These are phyloP conservation scores for Beauveria australis DNA, from an alignment of 2,329 filamentous ascomycete genomes.

Conservation along the genomic window DNA sequence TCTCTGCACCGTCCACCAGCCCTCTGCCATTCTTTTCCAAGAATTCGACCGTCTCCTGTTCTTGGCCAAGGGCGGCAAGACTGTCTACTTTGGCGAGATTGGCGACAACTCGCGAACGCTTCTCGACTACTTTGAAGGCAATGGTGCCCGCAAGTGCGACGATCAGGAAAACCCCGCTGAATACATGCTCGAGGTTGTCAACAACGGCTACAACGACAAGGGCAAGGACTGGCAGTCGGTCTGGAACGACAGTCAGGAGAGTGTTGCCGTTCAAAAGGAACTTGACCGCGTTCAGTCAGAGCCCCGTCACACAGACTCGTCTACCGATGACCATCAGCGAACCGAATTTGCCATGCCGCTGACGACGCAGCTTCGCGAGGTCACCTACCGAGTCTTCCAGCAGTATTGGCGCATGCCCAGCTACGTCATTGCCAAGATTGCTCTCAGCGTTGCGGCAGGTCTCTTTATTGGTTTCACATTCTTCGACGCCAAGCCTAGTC, in stretches of 20 bases:
- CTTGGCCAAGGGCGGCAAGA: constrained; percentile 55
- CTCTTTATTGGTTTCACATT: constrained; percentile 74
- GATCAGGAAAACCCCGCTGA: constrained; percentile 65
- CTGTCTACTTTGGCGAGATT: constrained; percentile 62
- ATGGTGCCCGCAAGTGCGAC: constrained; percentile 53
- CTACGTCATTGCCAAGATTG: constrained; percentile 68
- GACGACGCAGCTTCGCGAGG: constrained; percentile 52
- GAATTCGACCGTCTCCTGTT: constrained; percentile 55
- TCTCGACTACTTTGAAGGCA: constrained; percentile 54
- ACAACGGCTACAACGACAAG: constrained; percentile 28
- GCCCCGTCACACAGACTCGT: neutral
- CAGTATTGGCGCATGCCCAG: constrained; percentile 77
- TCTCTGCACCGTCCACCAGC: constrained; percentile 49
- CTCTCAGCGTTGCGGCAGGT: constrained; percentile 49
- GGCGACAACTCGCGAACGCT: constrained; percentile 50
- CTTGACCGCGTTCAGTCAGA: constrained; percentile 46
- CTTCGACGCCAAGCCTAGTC: constrained; percentile 43
- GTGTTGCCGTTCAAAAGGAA: constrained; percentile 45
- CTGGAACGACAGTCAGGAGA: constrained; percentile 50
- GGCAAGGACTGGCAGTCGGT: constrained; percentile 57
- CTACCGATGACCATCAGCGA: constrained; percentile 37
- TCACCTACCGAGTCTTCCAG: constrained; percentile 63
- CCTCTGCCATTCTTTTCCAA: constrained; percentile 43
- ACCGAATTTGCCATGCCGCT: constrained; percentile 76
- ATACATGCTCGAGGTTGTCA: constrained; percentile 57